These are phyloP conservation scores for Leccinum variicolor DNA, from an alignment of 768 basidiomycete genomes.

Conservation along the genomic window DNA sequence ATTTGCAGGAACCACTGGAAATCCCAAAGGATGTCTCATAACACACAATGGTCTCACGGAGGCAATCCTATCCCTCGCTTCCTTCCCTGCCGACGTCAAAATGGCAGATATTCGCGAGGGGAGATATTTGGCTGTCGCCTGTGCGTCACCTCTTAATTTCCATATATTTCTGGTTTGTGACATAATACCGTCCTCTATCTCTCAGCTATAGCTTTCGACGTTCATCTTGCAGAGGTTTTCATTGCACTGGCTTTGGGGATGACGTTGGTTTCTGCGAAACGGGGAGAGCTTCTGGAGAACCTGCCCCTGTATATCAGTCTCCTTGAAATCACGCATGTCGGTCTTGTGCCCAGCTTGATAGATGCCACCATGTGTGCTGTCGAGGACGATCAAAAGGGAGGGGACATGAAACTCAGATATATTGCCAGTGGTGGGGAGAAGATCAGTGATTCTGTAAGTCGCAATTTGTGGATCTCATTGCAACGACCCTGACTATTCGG, in stretches of 20 bases:
- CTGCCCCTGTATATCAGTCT: conserved; percentile 39
- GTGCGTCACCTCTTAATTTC: conserved; percentile 25
- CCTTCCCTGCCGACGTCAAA: conserved; percentile 18
- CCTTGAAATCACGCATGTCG: conserved; percentile 46
- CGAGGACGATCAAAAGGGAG: conserved; percentile 29
- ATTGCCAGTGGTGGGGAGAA: conserved; percentile 52
- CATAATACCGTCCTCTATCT: not conserved
- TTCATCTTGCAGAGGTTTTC: conserved; percentile 46
- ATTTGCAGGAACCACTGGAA: conserved; percentile 43
- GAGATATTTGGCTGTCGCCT: conserved; percentile 42
- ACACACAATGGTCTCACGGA: conserved; percentile 33
- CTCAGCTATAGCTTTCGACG: conserved; percentile 51
- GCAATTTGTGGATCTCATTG: not conserved
- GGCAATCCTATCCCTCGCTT: conserved; percentile 30
- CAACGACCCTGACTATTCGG: not conserved
- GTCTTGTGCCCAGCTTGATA: conserved; percentile 51
- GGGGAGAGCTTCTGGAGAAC: conserved; percentile 38
- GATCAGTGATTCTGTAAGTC: conserved; percentile 46
- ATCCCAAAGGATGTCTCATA: conserved; percentile 48
- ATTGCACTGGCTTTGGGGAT: conserved; percentile 42
- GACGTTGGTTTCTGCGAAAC: conserved; percentile 40
- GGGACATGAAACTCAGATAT: conserved; percentile 36
- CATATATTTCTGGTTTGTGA: not conserved
- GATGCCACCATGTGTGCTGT: conserved; percentile 42
- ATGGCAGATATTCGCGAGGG: conserved; percentile 26